Conservation (phyloP, 257 asterid species). For the Ajuga chamaepitys region DNA sequence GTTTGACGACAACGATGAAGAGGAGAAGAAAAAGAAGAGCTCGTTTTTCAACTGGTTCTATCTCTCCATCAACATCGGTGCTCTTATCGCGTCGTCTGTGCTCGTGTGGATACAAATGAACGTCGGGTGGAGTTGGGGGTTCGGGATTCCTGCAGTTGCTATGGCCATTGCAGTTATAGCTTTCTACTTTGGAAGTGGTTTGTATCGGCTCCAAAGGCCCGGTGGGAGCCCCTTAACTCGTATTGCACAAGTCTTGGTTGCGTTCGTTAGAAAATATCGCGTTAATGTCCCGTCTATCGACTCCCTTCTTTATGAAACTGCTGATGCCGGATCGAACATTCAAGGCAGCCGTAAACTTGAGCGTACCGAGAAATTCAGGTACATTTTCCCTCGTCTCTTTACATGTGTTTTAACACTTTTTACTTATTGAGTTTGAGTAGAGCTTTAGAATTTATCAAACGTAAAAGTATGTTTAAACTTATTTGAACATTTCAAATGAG, state of each 20-base stretch:
- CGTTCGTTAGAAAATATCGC: slow-evolving; percentile 29
- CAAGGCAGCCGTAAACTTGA: slow-evolving; percentile 70
- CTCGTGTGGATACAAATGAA: slow-evolving; percentile 84
- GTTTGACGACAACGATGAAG: slow-evolving; percentile 65
- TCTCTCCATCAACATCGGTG: slow-evolving; percentile 78
- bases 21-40: slow-evolving; percentile 62
- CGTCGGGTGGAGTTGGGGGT: slow-evolving; percentile 94
- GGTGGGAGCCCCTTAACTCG: slow-evolving; percentile 90
- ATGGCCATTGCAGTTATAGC: slow-evolving; percentile 68
- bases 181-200: slow-evolving; percentile 52
- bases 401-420: too few relatives aligned
- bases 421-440: too few relatives aligned
- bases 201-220: slow-evolving; percentile 64
- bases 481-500: too few relatives aligned
- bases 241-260: slow-evolving; percentile 65
- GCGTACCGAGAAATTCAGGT: slow-evolving; percentile 71
- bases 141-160: slow-evolving; percentile 76
- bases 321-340: slow-evolving; percentile 45
- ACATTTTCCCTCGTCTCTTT: too few relatives aligned
- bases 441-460: too few relatives aligned
- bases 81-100: slow-evolving; percentile 71
- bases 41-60: slow-evolving; percentile 90
- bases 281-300: slow-evolving; percentile 45
- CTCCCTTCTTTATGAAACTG: slow-evolving; percentile 57
- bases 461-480: too few relatives aligned